Percentiles rank a stretch among this genome's conserved stretches.
Conservation (phyloP, 2,329 filamentous ascomycete species). For the Calonectria naviculata region DNA sequence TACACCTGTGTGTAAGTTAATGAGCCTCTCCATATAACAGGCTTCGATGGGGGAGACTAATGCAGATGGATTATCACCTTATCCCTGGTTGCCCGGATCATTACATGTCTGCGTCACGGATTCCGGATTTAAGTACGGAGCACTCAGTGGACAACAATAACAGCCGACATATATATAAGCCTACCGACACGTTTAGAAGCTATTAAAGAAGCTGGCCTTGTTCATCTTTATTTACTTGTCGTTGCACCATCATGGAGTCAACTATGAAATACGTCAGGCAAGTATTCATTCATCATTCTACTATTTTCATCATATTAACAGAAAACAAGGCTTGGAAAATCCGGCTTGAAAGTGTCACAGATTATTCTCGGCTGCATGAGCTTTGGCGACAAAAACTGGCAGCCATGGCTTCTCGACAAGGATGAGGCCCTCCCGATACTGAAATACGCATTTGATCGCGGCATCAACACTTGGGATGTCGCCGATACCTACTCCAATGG, state of each 20-base stretch:
- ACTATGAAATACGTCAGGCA: conserved; percentile 10
- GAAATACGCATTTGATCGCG: conserved; percentile 2
- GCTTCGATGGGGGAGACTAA: no score
- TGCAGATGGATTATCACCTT: no score
- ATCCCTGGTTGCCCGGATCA: no score
- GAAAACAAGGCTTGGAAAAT: background rate
- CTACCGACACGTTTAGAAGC: no score
- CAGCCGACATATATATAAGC: no score
- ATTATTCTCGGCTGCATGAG: conserved; percentile 9
- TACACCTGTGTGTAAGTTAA: no score
- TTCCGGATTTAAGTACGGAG: no score
- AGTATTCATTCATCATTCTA: background rate
- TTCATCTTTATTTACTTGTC: no score
- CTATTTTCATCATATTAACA: background rate
- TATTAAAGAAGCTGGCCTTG: no score
- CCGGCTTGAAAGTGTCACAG: conserved; percentile 6
- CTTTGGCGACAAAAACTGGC: conserved; percentile 7
- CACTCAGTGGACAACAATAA: no score
- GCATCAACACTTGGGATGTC: conserved; percentile 16
- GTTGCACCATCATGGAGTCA: background rate
- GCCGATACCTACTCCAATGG: conserved; percentile 14
- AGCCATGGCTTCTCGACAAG: conserved; percentile 8
- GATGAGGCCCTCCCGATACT: background rate
- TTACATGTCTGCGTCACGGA: no score
- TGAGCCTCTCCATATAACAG: no score